Base-by-base conservation (phyloP, 257 asterid genomes). In the Perilla frutescens region DNA sequence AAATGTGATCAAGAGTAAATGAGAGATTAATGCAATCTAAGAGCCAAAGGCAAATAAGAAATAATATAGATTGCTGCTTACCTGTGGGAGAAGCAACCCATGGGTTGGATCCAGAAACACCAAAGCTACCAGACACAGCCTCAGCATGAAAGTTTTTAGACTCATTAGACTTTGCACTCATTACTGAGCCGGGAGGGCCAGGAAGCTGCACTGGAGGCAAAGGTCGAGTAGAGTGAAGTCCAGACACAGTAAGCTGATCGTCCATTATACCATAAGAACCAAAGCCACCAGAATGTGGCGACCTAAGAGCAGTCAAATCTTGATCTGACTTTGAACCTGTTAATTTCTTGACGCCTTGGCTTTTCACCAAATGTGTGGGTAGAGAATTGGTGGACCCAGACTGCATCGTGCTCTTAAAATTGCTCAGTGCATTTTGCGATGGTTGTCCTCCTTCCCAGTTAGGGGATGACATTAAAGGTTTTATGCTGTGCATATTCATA, bases 311-410 rank as follows among this genome's bases (percentile, higher is more conserved):
- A 64, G 86, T 61, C 84, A 90, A 84, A 82, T 95, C 98, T 85
- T 95, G 99, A 72, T 95, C 96, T 48, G 98, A 92, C 81, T 87
- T 91, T 8, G 98, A 91, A 71, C 82, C 84, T 43, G 88, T 41
- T 80, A 91, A 72, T 67, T 80, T 87, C 72, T 80, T 91, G 78
- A 73, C 74, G 64, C 81, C 77, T 63, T 84, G 87, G 77, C 75
- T 83, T 78, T 87, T 85, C 75, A 83, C 96, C 72, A 80, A 75
- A 15, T 79, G 79, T 43, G 87, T 55, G 48, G 87, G 48, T 37
- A 85, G 74, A 39, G 88, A 87, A 76, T 89, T 87, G 71, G 87
- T 73, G 68, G 96, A 86, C 64, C 86, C 91, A 31, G 97, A 82
- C 40, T 82, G 96, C 41, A 84, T 51, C 47, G 84, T 75, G 79